Evolutionary conservation across 2,329 filamentous ascomycete genomes (phyloP), one percentile per base, ranked within the genome.

Genomic region (Aspergillus sclerotialis): DNA sequence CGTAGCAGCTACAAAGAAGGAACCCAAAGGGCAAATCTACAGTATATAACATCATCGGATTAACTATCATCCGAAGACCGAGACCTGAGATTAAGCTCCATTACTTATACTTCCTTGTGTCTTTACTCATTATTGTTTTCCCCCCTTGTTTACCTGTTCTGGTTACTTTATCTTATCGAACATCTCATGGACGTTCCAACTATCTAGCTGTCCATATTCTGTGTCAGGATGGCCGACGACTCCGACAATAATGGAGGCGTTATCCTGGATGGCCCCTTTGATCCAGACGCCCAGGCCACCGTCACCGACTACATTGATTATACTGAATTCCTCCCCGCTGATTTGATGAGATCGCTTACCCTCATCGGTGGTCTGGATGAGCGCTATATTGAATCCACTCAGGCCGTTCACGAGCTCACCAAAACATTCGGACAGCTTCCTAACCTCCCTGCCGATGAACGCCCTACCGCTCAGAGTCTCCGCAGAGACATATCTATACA

Each of bases 231-330:
- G n/a, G n/a, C n/a, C n/a, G n/a, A n/a, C n/a, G 59, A 60, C 33
- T 57, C 58, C 24, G 62, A 63, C 43, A 60, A 65, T 32, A 57
- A 60, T 36, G 61, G 62, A 24, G 63, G 60, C 38, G 53, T 68
- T 34, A 61, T 65, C 26, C 47, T 65, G n/a, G 63, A 70, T 43
- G 64, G 67, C 15, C 66, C 70, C 33, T 68, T 70, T 35, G 76
- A 81, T 51, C 77, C 78, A 21, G 78, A 82, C 50, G 74, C 76
- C 37, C 76, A 80, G 52, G 74, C 76, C 21, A 80, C 77, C 16
- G 73, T 82, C 29, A 79, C 76, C 44, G 78, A 82, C 56, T 82
- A 78, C 56, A 73, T 80, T 38, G 76, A 80, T 56, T 82, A 81
- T 60, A 82, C 78, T 42, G 78, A 82, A 60, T 80, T 78, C 65